Percentiles rank a stretch among this genome's conserved stretches.
These are phyloP conservation scores for Russula sp. DNA, from an alignment of 768 basidiomycete species.

Conservation along the genomic window DNA sequence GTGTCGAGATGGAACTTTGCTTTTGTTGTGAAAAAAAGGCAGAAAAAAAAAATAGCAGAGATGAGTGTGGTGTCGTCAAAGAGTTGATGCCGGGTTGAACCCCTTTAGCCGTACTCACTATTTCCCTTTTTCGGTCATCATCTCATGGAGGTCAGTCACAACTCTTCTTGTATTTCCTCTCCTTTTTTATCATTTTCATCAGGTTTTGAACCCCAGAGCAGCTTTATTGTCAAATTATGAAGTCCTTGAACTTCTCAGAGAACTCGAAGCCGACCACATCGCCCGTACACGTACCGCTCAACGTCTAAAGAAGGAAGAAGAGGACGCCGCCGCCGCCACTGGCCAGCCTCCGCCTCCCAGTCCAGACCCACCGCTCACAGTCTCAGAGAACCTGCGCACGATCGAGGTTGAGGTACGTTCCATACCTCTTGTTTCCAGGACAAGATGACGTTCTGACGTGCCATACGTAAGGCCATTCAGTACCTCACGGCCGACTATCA, in stretches of 20 bases:
- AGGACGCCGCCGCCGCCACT: slow-evolving; percentile 32
- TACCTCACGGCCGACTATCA: slow-evolving; percentile 75
- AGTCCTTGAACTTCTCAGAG: slow-evolving; percentile 69
- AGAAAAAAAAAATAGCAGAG: background rate
- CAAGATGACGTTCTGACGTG: background rate
- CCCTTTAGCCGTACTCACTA: slow-evolving; percentile 2
- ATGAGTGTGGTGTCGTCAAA: background rate
- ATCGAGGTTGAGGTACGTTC: slow-evolving; percentile 71
- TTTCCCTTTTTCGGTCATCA: slow-evolving; percentile 16
- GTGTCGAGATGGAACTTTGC: background rate
- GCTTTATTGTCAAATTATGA: slow-evolving; percentile 89
- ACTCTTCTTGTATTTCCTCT: background rate
- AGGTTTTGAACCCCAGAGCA: slow-evolving; percentile 67
- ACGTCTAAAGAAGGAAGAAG: slow-evolving; percentile 75
- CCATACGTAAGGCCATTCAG: slow-evolving; percentile 62
- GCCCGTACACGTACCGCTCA: slow-evolving; percentile 62
- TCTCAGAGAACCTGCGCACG: slow-evolving; percentile 77
- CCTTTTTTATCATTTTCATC: background rate
- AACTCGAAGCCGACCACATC: slow-evolving; percentile 70
- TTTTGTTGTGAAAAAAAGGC: background rate
- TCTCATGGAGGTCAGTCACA: slow-evolving; percentile 15
- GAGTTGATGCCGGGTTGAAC: slow-evolving; percentile 1
- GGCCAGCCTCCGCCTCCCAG: slow-evolving; percentile 31
- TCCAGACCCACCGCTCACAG: slow-evolving; percentile 41
- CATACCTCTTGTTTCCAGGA: background rate